Percentiles rank a stretch among this genome's conserved stretches.
These are phyloP conservation scores for Penicillium freii DNA, from an alignment of 2,329 filamentous ascomycete species.

Conservation along the genomic window DNA sequence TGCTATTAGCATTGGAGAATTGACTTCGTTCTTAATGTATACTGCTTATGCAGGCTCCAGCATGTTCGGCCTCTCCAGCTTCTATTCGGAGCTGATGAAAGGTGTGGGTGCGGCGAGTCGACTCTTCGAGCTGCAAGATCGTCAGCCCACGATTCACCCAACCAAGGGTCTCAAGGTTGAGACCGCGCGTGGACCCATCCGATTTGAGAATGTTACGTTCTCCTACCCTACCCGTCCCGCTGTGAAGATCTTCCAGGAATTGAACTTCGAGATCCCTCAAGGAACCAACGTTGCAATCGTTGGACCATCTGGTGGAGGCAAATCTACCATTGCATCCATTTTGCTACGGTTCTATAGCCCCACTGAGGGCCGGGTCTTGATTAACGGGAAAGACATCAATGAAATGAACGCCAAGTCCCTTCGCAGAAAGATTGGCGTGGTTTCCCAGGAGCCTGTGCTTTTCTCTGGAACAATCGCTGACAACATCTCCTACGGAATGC, in stretches of 20 bases:
- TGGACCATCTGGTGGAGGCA: slow-evolving; percentile 91
- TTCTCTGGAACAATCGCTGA: slow-evolving; percentile 74
- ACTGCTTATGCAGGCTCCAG: slow-evolving; percentile 83
- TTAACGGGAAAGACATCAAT: slow-evolving; percentile 79
- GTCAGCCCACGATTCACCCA: slow-evolving; percentile 78
- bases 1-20: slow-evolving; percentile 81
- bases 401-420: slow-evolving; percentile 91
- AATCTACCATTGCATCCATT: slow-evolving; percentile 91
- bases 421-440: slow-evolving; percentile 87
- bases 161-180: slow-evolving; percentile 76
- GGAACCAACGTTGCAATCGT: slow-evolving; percentile 96
- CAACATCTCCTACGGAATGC: slow-evolving; percentile 90
- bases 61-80: slow-evolving; percentile 89
- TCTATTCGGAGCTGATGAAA: slow-evolving; percentile 99
- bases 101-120: slow-evolving; percentile 95
- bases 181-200: slow-evolving; percentile 84
- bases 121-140: slow-evolving; percentile 92
- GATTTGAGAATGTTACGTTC: slow-evolving; percentile 81
- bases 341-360: slow-evolving; percentile 89
- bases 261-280: slow-evolving; percentile 87
- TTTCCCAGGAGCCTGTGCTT: slow-evolving; percentile 91
- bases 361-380: slow-evolving; percentile 71
- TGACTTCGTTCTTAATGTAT: slow-evolving; percentile 98
- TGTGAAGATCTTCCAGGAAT: slow-evolving; percentile 82
- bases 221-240: slow-evolving; percentile 92